These are phyloP conservation scores for Lodderomyces oxycetoniae DNA, from an alignment of 1,139 yeast species.

Conservation along the genomic window DNA sequence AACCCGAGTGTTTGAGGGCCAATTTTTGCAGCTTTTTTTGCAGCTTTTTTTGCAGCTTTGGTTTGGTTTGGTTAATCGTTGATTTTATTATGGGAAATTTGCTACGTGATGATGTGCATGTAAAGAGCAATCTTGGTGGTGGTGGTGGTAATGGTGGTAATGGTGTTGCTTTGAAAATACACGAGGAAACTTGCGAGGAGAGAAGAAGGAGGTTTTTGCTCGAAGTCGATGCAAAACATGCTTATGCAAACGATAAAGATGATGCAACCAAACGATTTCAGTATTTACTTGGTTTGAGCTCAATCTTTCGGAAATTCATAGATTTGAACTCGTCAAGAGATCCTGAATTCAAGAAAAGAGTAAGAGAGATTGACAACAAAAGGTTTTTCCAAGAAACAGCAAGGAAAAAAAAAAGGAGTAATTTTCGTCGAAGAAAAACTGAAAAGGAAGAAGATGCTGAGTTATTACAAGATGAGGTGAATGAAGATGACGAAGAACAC, in stretches of 20 bases:
- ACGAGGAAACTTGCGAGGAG: conserved; percentile 25
- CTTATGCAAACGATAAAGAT: conserved; percentile 52
- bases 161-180: no score
- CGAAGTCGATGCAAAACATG: conserved; percentile 48
- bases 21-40: not conserved
- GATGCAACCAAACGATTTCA: conserved; percentile 79
- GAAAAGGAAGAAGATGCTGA: conserved; percentile 94
- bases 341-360: conserved; percentile 50
- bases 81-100: no score
- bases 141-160: no score
- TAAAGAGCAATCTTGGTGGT: no score
- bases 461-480: conserved; percentile 70
- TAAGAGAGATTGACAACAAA: conserved; percentile 42
- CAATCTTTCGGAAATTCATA: conserved; percentile 82
- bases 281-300: conserved; percentile 77
- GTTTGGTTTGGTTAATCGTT: no score
- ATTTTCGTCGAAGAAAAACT: conserved; percentile 52
- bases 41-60: not conserved
- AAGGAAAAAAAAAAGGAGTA: conserved; percentile 12
- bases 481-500: conserved; percentile 40
- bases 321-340: conserved; percentile 77
- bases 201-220: conserved; percentile 47
- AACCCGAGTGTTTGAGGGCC: no score
- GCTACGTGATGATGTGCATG: no score
- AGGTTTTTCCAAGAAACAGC: conserved; percentile 20